A percentile compares a stretch with the other conserved stretches of the same genome.
phyloP scores from a whole-genome alignment of 1,284 basidiomycete species.

The Malassezia cuniculi region DNA sequence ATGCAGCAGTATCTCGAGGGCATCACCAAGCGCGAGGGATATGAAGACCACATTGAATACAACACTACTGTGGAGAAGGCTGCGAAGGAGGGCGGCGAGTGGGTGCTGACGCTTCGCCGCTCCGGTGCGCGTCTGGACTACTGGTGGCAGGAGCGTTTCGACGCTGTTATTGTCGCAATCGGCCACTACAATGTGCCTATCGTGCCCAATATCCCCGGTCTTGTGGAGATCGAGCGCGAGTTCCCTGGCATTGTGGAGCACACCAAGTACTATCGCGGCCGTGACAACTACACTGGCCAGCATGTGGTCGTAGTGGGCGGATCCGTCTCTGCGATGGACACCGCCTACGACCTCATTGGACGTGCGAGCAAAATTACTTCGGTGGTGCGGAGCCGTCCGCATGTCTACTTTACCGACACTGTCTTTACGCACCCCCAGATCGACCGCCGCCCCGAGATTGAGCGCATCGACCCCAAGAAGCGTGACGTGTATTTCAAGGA shows the following conservation, averaged over 20 bases:
- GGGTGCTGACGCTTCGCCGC: conserved; percentile 1
- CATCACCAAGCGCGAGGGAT: neutral
- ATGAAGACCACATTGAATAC: neutral
- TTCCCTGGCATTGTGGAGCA: conserved; percentile 2
- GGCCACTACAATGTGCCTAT: conserved; percentile 2
- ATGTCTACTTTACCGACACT: conserved; percentile 1
- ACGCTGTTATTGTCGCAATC: neutral
- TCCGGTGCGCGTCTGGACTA: neutral
- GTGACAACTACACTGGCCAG: neutral
- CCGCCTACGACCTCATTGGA: conserved; percentile 1
- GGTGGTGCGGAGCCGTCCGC: neutral
- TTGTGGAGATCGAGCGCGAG: neutral
- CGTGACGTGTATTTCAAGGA: neutral
- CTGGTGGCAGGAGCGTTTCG: conserved; percentile 7
- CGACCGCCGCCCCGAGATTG: neutral
- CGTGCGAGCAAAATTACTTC: neutral
- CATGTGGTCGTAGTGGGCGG: conserved; percentile 1
- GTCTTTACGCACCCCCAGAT: neutral
- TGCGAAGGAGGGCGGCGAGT: neutral
- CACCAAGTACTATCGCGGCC: neutral
- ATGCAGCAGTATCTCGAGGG: conserved; percentile 5
- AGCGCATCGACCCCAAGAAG: neutral
- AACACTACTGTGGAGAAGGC: conserved; percentile 1
- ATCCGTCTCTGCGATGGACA: conserved; percentile 1
- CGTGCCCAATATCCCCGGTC: conserved; percentile 1